These are phyloP conservation scores for Lachnellula subtilissima DNA, from an alignment of 2,329 filamentous ascomycete genomes.

Conservation along the genomic window DNA sequence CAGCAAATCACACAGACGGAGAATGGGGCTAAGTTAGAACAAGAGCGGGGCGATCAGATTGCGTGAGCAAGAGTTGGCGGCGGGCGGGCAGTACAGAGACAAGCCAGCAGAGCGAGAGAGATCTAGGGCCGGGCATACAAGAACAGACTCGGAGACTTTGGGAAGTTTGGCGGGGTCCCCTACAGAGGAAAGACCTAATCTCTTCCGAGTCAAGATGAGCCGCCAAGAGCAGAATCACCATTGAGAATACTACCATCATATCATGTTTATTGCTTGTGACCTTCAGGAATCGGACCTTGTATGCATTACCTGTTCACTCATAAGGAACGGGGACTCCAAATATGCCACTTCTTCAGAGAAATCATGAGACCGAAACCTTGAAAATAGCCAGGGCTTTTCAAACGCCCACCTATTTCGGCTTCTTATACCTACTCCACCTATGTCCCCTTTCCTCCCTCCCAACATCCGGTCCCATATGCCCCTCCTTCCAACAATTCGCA, in stretches of 20 bases:
- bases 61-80: conserved; percentile 20
- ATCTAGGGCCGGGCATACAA: conserved; percentile 9
- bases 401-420: conserved; percentile 22
- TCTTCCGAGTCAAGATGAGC: conserved; percentile 17
- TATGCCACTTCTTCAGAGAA: too few relatives aligned
- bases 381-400: too few relatives aligned
- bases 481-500: conserved; percentile 72
- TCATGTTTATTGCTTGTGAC: too few relatives aligned
- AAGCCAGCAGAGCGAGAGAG: conserved; percentile 6
- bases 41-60: conserved; percentile 21
- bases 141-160: conserved; percentile 18
- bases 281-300: too few relatives aligned
- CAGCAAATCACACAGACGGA: conserved; percentile 25
- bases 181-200: conserved; percentile 15
- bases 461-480: conserved; percentile 66
- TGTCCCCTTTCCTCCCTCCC: conserved; percentile 68
- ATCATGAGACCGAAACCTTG: too few relatives aligned
- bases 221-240: neutral
- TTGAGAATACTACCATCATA: too few relatives aligned
- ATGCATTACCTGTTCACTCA: too few relatives aligned
- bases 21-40: conserved; percentile 22
- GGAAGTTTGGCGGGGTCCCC: conserved; percentile 24
- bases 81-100: conserved; percentile 20
- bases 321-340: too few relatives aligned
- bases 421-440: conserved; percentile 56